Conservation (phyloP, 2,329 filamentous ascomycete genomes). For the Diaporthe caulivora region DNA sequence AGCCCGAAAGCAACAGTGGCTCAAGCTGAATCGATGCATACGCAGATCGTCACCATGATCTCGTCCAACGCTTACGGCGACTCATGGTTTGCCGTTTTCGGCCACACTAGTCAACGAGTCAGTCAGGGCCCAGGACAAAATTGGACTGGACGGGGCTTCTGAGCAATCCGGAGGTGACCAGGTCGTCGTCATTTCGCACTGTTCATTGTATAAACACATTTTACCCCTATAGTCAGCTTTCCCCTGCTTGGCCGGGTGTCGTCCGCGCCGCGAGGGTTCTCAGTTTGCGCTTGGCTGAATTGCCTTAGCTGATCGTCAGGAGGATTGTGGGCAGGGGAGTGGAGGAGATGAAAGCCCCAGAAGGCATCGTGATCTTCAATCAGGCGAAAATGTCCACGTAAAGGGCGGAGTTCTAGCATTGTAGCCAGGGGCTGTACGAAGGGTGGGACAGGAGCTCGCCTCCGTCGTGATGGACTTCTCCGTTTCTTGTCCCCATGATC, state of each 20-base stretch:
- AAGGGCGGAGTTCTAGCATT: slow-evolving; percentile 4
- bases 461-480: background rate
- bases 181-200: background rate
- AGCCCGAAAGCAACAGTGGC: background rate
- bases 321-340: background rate
- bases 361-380: slow-evolving; percentile 26
- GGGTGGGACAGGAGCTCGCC: background rate
- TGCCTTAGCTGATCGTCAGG: background rate
- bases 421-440: slow-evolving; percentile 5
- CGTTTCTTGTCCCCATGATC: slow-evolving; percentile 2
- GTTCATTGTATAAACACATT: background rate
- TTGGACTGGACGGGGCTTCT: background rate
- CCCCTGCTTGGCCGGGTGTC: slow-evolving; percentile 1
- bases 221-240: background rate
- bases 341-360: background rate
- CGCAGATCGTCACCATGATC: background rate
- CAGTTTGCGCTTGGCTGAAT: background rate
- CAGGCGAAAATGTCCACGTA: background rate
- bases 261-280: background rate
- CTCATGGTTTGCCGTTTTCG: slow-evolving; percentile 21
- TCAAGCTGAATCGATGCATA: background rate
- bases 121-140: background rate
- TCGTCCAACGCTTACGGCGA: background rate
- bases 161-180: background rate
- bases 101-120: slow-evolving; percentile 15